These are phyloP conservation scores for Tolypocladium endophyticum DNA, from an alignment of 2,329 filamentous ascomycete genomes.

Conservation along the genomic window DNA sequence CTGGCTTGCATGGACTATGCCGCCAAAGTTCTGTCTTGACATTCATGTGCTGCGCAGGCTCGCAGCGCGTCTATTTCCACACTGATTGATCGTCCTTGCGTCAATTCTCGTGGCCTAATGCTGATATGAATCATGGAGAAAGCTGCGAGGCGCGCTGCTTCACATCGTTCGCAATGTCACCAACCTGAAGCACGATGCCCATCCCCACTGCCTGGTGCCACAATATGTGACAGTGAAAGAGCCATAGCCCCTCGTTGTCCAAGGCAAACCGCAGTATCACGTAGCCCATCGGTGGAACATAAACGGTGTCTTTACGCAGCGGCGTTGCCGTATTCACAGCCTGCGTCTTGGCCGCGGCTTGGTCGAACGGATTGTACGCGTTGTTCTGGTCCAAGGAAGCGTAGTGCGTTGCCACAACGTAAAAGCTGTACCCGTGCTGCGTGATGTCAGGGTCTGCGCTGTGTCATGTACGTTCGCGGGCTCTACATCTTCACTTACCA, in stretches of 20 bases:
- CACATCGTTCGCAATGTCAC: neutral
- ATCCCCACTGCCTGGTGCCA: slow-evolving; percentile 26
- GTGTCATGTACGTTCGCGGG: neutral
- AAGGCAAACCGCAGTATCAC: slow-evolving; percentile 21
- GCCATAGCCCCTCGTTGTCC: slow-evolving; percentile 25
- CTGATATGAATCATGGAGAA: slow-evolving; percentile 2
- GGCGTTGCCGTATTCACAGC: slow-evolving; percentile 10
- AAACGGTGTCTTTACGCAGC: slow-evolving; percentile 19
- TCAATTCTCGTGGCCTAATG: neutral
- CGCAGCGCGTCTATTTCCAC: neutral
- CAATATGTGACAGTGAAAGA: slow-evolving; percentile 26
- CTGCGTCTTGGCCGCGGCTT: neutral
- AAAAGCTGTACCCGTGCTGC: slow-evolving; percentile 11
- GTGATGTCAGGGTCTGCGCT: neutral
- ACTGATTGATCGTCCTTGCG: neutral
- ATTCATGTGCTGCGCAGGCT: neutral
- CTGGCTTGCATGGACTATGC: neutral
- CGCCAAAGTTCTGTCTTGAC: neutral
- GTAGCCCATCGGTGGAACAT: slow-evolving; percentile 22
- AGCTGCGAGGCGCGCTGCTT: neutral
- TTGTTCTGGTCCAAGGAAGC: neutral
- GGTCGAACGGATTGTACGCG: slow-evolving; percentile 9
- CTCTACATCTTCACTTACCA: slow-evolving; percentile 19
- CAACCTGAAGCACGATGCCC: slow-evolving; percentile 7
- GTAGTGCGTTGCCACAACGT: slow-evolving; percentile 5